Evolutionary conservation across 345 rosid species (phyloP), one percentile per base, ranked within the genome.

Genomic region (Excoecaria agallocha): DNA sequence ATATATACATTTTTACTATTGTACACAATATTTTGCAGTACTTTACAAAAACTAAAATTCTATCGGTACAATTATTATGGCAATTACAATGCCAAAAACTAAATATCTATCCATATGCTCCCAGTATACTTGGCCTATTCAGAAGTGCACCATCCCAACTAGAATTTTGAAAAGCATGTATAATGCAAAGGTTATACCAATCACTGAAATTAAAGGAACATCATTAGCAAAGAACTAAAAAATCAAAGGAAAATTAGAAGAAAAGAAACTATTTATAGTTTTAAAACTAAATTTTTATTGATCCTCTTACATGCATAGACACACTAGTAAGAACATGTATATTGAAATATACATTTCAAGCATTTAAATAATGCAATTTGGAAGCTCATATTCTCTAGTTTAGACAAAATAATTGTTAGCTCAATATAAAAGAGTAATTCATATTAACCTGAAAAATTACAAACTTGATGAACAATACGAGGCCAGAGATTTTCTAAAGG

Each of bases 151-250:
- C 97, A 70, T 79, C 98, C 98, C 92, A 39, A 94, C 80, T 5
- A 95, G 95, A 79, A 89, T 86, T 38, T 74, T 87, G 84, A 94
- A 94, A 76, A 94, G 95, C 97, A 94, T 92, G 85, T 94, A 92
- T 80, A 94, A 82, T 22, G 98, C 97, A 85, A 91, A 94, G 56
- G 98, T 97, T 24, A 98, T 94, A 56, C 98, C 98, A 76, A 91
- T 94, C 54, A 94, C 98, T 94, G 87, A 59, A 78, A 78, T 19
- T 49, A 68, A 74, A 84, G 51, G 52, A 69, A 69, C 38, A 37
- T 35, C 41, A 58, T 38, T 13, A 41, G 12, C 10, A n/a, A 71
- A 55, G 16, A 24, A 78, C 16, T 4, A 37, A 5, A 48, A n/a
- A 16, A 12, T 43, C 38, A 19, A 19, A 59, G 38, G 15, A 58